A percentile compares a stretch with the other conserved stretches of the same genome.
These are phyloP conservation scores for Penicillium sp. DNA, from an alignment of 2,329 filamentous ascomycete genomes.

Conservation along the genomic window DNA sequence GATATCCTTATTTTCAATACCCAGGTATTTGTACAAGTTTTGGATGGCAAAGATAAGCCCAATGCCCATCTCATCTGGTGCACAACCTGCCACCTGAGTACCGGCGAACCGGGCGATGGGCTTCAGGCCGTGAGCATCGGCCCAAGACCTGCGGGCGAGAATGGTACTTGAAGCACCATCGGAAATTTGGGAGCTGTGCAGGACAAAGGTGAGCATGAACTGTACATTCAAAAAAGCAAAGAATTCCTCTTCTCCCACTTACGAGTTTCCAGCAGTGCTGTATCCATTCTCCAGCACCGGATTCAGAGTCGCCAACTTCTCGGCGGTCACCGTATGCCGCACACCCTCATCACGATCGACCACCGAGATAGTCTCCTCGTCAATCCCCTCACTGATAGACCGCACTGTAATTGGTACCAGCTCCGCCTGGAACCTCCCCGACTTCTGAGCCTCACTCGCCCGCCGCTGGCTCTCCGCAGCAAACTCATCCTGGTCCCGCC, in stretches of 20 bases:
- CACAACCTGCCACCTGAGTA: slow-evolving; percentile 81
- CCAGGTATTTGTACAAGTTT: slow-evolving; percentile 79
- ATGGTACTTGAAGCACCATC: slow-evolving; percentile 74
- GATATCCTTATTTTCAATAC: slow-evolving; percentile 75
- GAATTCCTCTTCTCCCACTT: slow-evolving; percentile 2
- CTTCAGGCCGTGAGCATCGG: slow-evolving; percentile 78
- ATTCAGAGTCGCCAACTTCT: slow-evolving; percentile 77
- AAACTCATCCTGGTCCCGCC: slow-evolving; percentile 78
- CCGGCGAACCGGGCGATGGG: slow-evolving; percentile 91
- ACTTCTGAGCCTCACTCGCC: slow-evolving; percentile 83
- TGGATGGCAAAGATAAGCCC: slow-evolving; percentile 59
- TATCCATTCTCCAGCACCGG: slow-evolving; percentile 85
- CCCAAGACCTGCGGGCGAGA: slow-evolving; percentile 88
- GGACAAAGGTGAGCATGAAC: neutral
- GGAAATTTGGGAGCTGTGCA: slow-evolving; percentile 28
- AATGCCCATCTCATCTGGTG: slow-evolving; percentile 94
- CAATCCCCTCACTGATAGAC: slow-evolving; percentile 72
- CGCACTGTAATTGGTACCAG: slow-evolving; percentile 85
- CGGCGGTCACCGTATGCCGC: slow-evolving; percentile 80
- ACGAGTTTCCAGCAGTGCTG: slow-evolving; percentile 68
- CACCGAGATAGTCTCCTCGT: slow-evolving; percentile 70
- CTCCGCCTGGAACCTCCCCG: slow-evolving; percentile 85
- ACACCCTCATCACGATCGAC: slow-evolving; percentile 74
- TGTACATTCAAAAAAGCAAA: neutral
- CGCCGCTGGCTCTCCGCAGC: slow-evolving; percentile 82